These are phyloP conservation scores for Fusarium irregulare DNA, from an alignment of 2,329 filamentous ascomycete species.

Conservation along the genomic window DNA sequence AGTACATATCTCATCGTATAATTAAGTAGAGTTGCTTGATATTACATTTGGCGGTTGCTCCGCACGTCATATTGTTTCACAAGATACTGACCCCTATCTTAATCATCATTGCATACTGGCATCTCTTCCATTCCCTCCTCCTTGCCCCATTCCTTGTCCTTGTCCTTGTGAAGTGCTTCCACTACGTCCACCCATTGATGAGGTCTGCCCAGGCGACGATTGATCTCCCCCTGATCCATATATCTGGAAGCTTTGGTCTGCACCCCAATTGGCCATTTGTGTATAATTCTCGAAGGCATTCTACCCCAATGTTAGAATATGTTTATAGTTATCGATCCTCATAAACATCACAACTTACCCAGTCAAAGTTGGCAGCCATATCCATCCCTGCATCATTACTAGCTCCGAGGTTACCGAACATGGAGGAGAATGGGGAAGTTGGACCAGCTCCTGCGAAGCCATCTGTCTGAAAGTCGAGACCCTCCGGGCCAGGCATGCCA, in stretches of 20 bases:
- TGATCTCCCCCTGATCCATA: conserved; percentile 53
- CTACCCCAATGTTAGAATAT: conserved; percentile 52
- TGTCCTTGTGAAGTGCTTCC: conserved; percentile 32
- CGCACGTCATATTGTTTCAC: conserved; percentile 25
- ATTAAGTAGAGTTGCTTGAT: conserved; percentile 27
- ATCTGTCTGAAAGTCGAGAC: conserved; percentile 49
- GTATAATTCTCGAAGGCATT: conserved; percentile 68
- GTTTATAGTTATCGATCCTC: neutral
- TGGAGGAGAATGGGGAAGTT: conserved; percentile 63
- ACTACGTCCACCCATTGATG: conserved; percentile 37
- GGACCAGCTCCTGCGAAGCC: conserved; percentile 44
- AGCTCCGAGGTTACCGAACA: conserved; percentile 61
- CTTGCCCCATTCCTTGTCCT: conserved; percentile 4
- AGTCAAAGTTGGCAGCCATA: conserved; percentile 66
- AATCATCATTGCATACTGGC: conserved; percentile 41
- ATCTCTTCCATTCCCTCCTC: conserved; percentile 13
- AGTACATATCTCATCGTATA: neutral
- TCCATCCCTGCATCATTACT: conserved; percentile 51
- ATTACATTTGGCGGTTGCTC: conserved; percentile 19
- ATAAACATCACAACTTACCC: conserved; percentile 57
- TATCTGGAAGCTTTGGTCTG: conserved; percentile 64
- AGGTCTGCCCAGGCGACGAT: conserved; percentile 45
- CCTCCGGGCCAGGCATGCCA: conserved; percentile 48
- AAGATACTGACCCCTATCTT: conserved; percentile 10
- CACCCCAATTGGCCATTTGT: conserved; percentile 64